These are phyloP conservation scores for Suhomyces pyralidae DNA, from an alignment of 805 yeast species.

Conservation along the genomic window DNA sequence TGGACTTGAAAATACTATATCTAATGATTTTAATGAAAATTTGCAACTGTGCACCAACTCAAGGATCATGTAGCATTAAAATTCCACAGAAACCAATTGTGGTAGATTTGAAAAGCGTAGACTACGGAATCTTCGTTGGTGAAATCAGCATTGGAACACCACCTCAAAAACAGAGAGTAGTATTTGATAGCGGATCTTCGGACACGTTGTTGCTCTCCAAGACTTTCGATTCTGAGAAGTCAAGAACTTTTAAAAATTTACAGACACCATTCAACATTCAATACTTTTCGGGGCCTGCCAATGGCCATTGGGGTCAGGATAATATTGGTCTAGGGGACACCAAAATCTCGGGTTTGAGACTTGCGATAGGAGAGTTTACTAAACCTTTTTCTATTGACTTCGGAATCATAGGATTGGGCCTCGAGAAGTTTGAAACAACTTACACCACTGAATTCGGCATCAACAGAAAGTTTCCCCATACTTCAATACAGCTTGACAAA, in stretches of 20 bases:
- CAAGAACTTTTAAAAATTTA: neutral
- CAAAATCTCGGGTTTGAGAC: neutral
- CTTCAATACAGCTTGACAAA: neutral
- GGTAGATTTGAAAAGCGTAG: neutral
- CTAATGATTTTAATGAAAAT: neutral
- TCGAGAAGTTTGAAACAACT: neutral
- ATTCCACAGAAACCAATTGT: neutral
- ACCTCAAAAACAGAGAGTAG: neutral
- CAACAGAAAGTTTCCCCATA: neutral
- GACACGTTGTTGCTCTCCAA: neutral
- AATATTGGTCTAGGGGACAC: neutral
- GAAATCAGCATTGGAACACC: neutral
- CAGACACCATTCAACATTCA: neutral
- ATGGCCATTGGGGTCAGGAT: neutral
- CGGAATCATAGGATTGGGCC: slow-evolving; percentile 4
- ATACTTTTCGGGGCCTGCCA: neutral
- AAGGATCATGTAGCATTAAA: neutral
- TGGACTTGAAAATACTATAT: neutral
- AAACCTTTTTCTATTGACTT: neutral
- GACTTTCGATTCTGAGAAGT: neutral
- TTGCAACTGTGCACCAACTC: neutral
- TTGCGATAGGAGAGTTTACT: slow-evolving; percentile 5
- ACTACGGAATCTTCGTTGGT: neutral
- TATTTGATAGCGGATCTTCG: neutral
- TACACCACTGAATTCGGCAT: neutral